Evolutionary conservation across 306 rosid species (phyloP), one percentile per base, ranked within the genome.

Genomic region (Pachyrhizus erosus): DNA sequence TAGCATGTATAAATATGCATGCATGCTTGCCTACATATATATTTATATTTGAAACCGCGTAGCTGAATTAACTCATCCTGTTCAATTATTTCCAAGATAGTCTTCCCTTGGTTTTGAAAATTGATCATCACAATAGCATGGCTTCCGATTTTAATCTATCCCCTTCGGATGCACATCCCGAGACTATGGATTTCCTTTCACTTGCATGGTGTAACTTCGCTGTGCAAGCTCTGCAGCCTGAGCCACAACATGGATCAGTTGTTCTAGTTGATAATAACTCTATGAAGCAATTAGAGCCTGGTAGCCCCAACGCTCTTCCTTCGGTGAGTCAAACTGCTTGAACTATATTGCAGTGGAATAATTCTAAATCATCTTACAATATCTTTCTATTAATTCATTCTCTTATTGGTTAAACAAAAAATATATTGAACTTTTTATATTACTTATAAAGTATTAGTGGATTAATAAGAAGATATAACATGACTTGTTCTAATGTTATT

Each of bases 151-250:
- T 83, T 74, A 91, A 83, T 87, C 85, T 87, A 75, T 86, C 90
- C 46, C 94, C 94, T 80, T 87, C 98, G 9, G 90, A 90, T 76
- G 93, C 99, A 51, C 92, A 93, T 62, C 97, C 98, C 0, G 97
- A 96, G 60, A 86, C 94, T 9, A 89, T 90, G 98, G 99, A 96
- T 88, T 86, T 96, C 79, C 91, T 96, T 40, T 93, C 98, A 34
- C 85, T 57, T 61, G 96, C 98, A 15, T 93, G 97, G 98, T 96
- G 97, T 85, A 85, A 90, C 84, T 92, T 93, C 69, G 97, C 98
- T 11, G 98, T 93, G 18, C 97, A 96, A 87, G 72, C 98, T 72
- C 85, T 96, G 14, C 90, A 92, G 21, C 87, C 93, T 18, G 92
- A 90, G 61, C 88, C 85, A 31, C 86, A 79, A 23, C 90, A 80